Evolutionary conservation across 352 stramenopile genomes (phyloP).

Genomic region (Phytophthora colocasiae): DNA sequence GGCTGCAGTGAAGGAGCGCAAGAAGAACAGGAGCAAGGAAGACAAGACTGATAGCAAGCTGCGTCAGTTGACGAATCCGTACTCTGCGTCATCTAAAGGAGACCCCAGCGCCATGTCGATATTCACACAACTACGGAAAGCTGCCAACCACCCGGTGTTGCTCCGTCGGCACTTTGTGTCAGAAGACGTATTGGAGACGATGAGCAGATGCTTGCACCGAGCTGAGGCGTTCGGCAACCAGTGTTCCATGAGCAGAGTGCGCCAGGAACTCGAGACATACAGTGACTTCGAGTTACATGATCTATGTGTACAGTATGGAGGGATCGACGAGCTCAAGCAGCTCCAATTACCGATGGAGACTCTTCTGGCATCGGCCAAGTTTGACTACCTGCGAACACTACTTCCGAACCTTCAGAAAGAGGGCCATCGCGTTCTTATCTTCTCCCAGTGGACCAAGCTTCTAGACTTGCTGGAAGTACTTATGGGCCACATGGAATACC

Average conservation of each 20-base stretch:
- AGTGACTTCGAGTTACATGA: conserved; percentile 97
- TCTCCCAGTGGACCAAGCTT: conserved; percentile 97
- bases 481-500: conserved; percentile 78
- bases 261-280: conserved; percentile 93
- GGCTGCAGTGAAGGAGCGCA: conserved; percentile 58
- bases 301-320: conserved; percentile 90
- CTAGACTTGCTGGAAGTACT: conserved; percentile 94
- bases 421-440: conserved; percentile 96
- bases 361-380: conserved; percentile 95
- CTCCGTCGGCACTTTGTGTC: conserved; percentile 87
- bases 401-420: conserved; percentile 88
- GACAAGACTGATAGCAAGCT: conserved; percentile 57
- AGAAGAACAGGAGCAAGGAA: conserved; percentile 59
- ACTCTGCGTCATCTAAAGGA: conserved; percentile 18
- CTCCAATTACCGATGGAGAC: conserved; percentile 90
- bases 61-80: conserved; percentile 48
- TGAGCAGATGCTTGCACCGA: conserved; percentile 85
- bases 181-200: conserved; percentile 76
- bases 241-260: conserved; percentile 85
- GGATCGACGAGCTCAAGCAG: conserved; percentile 78
- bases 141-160: conserved; percentile 97
- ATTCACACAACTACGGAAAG: conserved; percentile 98
- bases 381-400: conserved; percentile 88
- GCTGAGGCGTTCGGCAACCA: conserved; percentile 88
- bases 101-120: conserved; percentile 65